Evolutionary conservation across 2,329 filamentous ascomycete species (phyloP), one percentile per base, ranked within the genome.

Genomic region (Penicillium sp.): DNA sequence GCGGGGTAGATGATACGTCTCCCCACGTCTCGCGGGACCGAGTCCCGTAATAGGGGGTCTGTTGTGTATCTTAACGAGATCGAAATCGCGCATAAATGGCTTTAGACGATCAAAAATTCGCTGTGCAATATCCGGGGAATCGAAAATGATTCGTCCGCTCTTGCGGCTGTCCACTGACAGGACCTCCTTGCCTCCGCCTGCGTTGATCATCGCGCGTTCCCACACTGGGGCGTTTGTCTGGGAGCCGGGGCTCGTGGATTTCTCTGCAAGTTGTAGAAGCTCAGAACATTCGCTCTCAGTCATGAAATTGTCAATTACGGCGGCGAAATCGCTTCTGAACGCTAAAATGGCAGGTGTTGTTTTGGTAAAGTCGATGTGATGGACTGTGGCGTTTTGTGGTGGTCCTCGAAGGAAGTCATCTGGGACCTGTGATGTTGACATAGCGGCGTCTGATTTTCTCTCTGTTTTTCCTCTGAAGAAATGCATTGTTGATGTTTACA

Each of bases 121-220:
- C 23, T 82, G 79, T 0, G 84, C 86, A 1, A 93, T 61, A 1
- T 82, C 81, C 47, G 80, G 76, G 14, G 81, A 74, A 66, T 94
- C 89, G 82, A 86, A 89, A 62, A 94, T 87, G 60, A 93, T 89
- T 3, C 90, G 82, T n/a, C 87, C 87, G 64, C 87, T 87, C 57
- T 89, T 86, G 15, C 90, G 81, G 47, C 84, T 83, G 8, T 84
- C 80, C 1, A 81, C 76, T 4, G 79, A 73, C 41, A 85, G 70
- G 2, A 78, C 72, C 72, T 93, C 86, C 54, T 69, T 75, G 3
- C 88, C 88, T 4, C 71, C 71, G 5, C 88, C 88, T 23, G 84
- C 70, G 67, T 88, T 88, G 54, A 92, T 79, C 70, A 90, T 79
- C 0, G 89, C 90, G 2, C 84, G 82, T 48, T 80, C 77, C 90